These are phyloP conservation scores for Debaryomycetaceae sp. DNA, from an alignment of 1,139 yeast genomes.

Conservation along the genomic window DNA sequence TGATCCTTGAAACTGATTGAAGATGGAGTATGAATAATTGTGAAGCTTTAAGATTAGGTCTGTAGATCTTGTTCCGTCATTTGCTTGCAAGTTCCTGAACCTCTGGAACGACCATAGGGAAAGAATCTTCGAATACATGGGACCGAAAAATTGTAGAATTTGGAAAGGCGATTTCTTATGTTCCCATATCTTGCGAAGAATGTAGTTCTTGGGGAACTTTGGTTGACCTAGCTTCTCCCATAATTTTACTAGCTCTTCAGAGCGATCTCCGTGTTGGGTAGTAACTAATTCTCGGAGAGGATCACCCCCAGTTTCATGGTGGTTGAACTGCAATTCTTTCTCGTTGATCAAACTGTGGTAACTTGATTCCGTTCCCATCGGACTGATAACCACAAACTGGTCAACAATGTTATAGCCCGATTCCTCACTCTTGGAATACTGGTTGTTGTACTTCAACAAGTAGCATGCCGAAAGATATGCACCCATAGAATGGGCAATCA, in stretches of 20 bases:
- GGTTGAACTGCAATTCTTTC: constrained; percentile 29
- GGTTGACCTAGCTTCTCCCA: constrained; percentile 41
- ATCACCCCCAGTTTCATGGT: constrained; percentile 27
- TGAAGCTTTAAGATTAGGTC: constrained; percentile 37
- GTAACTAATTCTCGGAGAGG: constrained; percentile 26
- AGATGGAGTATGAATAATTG: constrained; percentile 40
- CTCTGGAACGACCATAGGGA: constrained; percentile 44
- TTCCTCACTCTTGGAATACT: constrained; percentile 8
- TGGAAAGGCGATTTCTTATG: constrained; percentile 41
- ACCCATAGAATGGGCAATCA: constrained; percentile 46
- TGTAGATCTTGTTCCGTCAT: constrained; percentile 10
- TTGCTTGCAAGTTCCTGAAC: constrained; percentile 29
- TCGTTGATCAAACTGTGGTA: constrained; percentile 32
- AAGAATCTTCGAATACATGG: constrained; percentile 38
- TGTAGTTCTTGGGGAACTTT: constrained; percentile 33
- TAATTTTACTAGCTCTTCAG: constrained; percentile 20
- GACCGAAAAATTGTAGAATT: constrained; percentile 35
- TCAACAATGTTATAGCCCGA: constrained; percentile 17
- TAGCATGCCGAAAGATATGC: constrained; percentile 41
- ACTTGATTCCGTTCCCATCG: constrained; percentile 47
- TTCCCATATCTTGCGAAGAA: constrained; percentile 36
- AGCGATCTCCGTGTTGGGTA: constrained; percentile 15
- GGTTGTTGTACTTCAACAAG: constrained; percentile 35
- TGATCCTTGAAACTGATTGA: constrained; percentile 43
- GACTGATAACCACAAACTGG: constrained; percentile 36